A percentile compares a stretch with the other conserved stretches of the same genome.
Evolutionary conservation across 2,329 filamentous ascomycete genomes (phyloP).

Genomic region (Madurella fahalii): DNA sequence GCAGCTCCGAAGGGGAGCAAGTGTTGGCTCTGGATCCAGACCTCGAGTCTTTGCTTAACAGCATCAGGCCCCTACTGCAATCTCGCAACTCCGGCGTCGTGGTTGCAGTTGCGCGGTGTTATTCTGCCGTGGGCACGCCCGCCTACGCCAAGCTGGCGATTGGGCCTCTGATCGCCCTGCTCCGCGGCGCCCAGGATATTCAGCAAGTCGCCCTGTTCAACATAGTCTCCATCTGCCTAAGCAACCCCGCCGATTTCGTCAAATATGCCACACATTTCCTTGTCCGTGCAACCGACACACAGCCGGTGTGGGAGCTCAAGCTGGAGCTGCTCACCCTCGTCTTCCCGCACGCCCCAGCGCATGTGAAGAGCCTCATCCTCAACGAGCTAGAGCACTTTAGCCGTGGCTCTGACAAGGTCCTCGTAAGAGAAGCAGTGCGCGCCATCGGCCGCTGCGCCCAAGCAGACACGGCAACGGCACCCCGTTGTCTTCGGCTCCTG

Average conservation of each 20-base stretch:
- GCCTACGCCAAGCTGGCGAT: slow-evolving; percentile 72
- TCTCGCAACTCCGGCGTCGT: slow-evolving; percentile 93
- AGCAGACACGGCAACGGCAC: slow-evolving; percentile 64
- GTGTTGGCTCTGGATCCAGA: slow-evolving; percentile 72
- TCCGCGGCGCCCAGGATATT: slow-evolving; percentile 81
- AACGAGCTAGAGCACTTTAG: slow-evolving; percentile 94
- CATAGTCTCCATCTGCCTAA: slow-evolving; percentile 85
- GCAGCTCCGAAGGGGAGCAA: slow-evolving; percentile 44
- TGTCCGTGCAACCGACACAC: slow-evolving; percentile 71
- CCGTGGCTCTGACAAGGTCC: slow-evolving; percentile 63
- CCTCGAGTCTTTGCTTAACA: slow-evolving; percentile 72
- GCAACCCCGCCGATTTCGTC: slow-evolving; percentile 73
- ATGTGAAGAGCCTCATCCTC: slow-evolving; percentile 80
- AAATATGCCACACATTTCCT: slow-evolving; percentile 88
- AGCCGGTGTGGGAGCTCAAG: slow-evolving; percentile 85
- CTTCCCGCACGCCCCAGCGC: slow-evolving; percentile 74
- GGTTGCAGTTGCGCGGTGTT: slow-evolving; percentile 79
- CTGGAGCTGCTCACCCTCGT: slow-evolving; percentile 86
- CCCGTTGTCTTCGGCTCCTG: slow-evolving; percentile 76
- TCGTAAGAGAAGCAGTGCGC: slow-evolving; percentile 84
- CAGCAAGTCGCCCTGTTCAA: slow-evolving; percentile 90
- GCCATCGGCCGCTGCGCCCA: slow-evolving; percentile 94
- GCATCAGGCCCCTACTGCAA: slow-evolving; percentile 78
- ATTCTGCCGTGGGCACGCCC: slow-evolving; percentile 75
- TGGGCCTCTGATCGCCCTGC: slow-evolving; percentile 78